Evolutionary conservation across 2,329 filamentous ascomycete species (phyloP).

Genomic region (Fusarium sp.): DNA sequence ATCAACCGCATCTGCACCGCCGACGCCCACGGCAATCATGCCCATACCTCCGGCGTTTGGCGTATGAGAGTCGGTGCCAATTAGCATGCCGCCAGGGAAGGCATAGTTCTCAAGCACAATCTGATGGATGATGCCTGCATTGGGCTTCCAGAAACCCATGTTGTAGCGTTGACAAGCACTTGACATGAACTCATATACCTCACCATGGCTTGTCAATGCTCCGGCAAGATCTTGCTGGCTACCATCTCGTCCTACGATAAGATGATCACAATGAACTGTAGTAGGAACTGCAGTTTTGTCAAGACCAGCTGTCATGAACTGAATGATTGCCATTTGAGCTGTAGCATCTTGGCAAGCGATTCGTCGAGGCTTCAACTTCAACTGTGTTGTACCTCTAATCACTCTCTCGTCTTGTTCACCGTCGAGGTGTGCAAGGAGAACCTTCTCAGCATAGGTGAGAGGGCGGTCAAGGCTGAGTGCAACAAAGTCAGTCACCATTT

Average conservation of each 20-base stretch:
- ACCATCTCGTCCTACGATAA: slow-evolving; percentile 95
- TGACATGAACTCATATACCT: slow-evolving; percentile 97
- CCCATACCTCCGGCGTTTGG: slow-evolving; percentile 94
- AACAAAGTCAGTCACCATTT: not conserved
- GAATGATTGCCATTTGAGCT: slow-evolving; percentile 96
- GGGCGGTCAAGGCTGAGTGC: slow-evolving; percentile 83
- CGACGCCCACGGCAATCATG: slow-evolving; percentile 95
- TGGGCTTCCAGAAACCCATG: slow-evolving; percentile 95
- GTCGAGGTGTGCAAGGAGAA: slow-evolving; percentile 84
- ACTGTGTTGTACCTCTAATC: slow-evolving; percentile 88
- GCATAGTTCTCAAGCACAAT: slow-evolving; percentile 99
- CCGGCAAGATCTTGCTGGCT: slow-evolving; percentile 88
- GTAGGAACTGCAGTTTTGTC: slow-evolving; percentile 92
- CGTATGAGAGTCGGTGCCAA: slow-evolving; percentile 97
- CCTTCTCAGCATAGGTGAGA: slow-evolving; percentile 89
- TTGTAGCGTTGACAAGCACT: slow-evolving; percentile 91
- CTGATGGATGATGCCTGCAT: slow-evolving; percentile 96
- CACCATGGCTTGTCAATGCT: slow-evolving; percentile 91
- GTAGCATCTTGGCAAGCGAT: slow-evolving; percentile 99
- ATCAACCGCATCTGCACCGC: slow-evolving; percentile 96
- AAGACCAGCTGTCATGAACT: slow-evolving; percentile 98
- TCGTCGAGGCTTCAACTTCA: slow-evolving; percentile 96
- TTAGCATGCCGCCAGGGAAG: slow-evolving; percentile 97
- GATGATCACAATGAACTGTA: slow-evolving; percentile 98
- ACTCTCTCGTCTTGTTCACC: slow-evolving; percentile 75